Conservation (phyloP, 78 protist species). For the Emiliania huxleyi region DNA sequence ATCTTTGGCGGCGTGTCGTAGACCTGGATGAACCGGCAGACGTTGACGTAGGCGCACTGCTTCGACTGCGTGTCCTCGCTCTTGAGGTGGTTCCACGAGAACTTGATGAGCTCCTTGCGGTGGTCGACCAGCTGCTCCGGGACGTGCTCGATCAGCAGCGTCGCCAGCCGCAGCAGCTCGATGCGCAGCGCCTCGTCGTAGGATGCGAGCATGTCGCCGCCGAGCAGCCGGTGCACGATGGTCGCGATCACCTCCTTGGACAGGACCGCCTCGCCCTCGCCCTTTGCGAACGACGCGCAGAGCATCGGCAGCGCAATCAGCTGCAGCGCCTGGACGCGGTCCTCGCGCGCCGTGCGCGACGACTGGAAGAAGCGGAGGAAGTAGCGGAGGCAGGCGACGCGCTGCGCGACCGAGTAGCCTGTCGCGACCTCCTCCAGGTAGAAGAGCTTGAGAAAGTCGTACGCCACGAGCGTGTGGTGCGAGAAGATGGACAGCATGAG, state of each 20-base stretch:
- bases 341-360: background rate
- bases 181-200: constrained; percentile 48
- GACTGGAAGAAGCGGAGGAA: constrained; percentile 55
- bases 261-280: background rate
- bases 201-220: background rate
- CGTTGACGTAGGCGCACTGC: constrained; percentile 86
- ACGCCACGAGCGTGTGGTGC: constrained; percentile 57
- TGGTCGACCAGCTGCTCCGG: constrained; percentile 46
- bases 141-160: constrained; percentile 71
- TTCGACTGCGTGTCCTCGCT: constrained; percentile 78
- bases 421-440: constrained; percentile 59
- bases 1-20: constrained; percentile 87
- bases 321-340: constrained; percentile 77
- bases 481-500: constrained; percentile 65
- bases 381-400: constrained; percentile 4
- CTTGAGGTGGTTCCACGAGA: constrained; percentile 81
- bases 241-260: background rate
- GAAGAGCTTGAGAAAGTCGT: constrained; percentile 64
- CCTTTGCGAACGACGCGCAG: background rate
- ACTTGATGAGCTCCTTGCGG: constrained; percentile 79
- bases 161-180: constrained; percentile 75
- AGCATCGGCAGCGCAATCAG: constrained; percentile 72
- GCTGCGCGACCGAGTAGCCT: constrained; percentile 37
- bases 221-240: constrained; percentile 35
- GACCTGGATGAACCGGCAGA: constrained; percentile 83